phyloP scores from a whole-genome alignment of 805 yeast species.

The Cyberlindnera euphorbiiphila region DNA sequence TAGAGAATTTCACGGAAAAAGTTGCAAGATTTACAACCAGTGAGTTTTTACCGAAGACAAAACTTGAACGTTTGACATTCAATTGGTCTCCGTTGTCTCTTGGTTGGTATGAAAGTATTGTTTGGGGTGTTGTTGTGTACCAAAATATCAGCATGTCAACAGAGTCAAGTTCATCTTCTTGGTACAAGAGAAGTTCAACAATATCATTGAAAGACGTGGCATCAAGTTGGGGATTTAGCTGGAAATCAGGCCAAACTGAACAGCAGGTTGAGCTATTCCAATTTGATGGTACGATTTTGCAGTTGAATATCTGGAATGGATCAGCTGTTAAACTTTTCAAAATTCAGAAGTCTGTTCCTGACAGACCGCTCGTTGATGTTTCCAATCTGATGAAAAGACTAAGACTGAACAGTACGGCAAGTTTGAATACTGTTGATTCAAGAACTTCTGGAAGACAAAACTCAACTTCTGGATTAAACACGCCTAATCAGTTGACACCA shows the following conservation, averaged over 20 bases:
- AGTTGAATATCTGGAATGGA: constrained; percentile 22
- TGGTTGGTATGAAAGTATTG: constrained; percentile 71
- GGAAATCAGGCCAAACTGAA: constrained; percentile 18
- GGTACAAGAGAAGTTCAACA: constrained; percentile 27
- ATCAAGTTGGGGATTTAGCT: constrained; percentile 35
- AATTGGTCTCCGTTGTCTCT: constrained; percentile 60
- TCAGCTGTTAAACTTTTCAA: constrained; percentile 25
- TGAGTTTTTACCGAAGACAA: constrained; percentile 42
- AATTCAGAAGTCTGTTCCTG: constrained; percentile 37
- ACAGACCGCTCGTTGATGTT: constrained; percentile 40
- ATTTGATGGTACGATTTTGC: constrained; percentile 21
- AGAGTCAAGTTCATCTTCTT: constrained; percentile 16
- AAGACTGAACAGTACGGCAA: constrained; percentile 30
- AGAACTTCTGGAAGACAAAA: constrained; percentile 15
- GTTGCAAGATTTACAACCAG: constrained; percentile 26
- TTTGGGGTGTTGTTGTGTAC: constrained; percentile 56
- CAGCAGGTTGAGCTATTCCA: constrained; percentile 10
- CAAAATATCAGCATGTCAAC: constrained; percentile 23
- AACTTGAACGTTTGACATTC: constrained; percentile 47
- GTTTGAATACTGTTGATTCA: constrained; percentile 21
- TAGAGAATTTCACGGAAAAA: constrained; percentile 30
- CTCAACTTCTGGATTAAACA: constrained; percentile 17
- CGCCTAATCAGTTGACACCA: constrained; percentile 28
- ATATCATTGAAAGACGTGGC: constrained; percentile 32
- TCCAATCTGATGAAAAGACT: constrained; percentile 37